Percentiles rank a stretch among this genome's conserved stretches.
Conservation (phyloP, 2,329 filamentous ascomycete genomes). For the Talaromyces funiculosus region DNA sequence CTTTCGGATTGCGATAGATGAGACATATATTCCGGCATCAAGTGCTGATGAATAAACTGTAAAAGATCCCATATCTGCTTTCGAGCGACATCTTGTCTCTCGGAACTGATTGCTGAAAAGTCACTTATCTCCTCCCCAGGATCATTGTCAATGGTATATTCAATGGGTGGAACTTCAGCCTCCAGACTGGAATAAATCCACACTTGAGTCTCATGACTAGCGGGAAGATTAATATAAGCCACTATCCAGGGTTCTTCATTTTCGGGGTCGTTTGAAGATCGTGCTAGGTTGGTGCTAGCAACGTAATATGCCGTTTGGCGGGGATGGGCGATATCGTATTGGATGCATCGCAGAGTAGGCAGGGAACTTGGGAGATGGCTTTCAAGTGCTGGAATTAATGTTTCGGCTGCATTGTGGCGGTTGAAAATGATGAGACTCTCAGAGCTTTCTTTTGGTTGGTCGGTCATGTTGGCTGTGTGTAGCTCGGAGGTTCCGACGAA, state of each 20-base stretch:
- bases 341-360: slow-evolving; percentile 34
- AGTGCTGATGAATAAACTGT: slow-evolving; percentile 20
- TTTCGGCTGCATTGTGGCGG: slow-evolving; percentile 3
- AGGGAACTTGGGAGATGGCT: slow-evolving; percentile 34
- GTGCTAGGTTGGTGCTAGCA: slow-evolving; percentile 21
- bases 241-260: slow-evolving; percentile 32
- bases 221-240: slow-evolving; percentile 36
- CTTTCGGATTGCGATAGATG: slow-evolving; percentile 1
- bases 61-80: slow-evolving; percentile 27
- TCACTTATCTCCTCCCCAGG: slow-evolving; percentile 16
- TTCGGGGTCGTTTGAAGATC: not conserved
- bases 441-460: not conserved
- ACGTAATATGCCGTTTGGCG: slow-evolving; percentile 30
- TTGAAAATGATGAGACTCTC: slow-evolving; percentile 10
- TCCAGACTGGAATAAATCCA: slow-evolving; percentile 40
- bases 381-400: slow-evolving; percentile 25
- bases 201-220: slow-evolving; percentile 37
- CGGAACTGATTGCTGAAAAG: slow-evolving; percentile 10
- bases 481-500: not conserved
- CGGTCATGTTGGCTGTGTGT: not conserved
- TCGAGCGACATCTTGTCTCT: slow-evolving; percentile 17
- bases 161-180: slow-evolving; percentile 13
- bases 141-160: not conserved
- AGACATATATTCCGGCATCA: slow-evolving; percentile 25
- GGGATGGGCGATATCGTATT: slow-evolving; percentile 30